Percentiles rank a stretch among this genome's conserved stretches.
Conservation (phyloP, 1,139 yeast species). For the Kodamaea sp. region DNA sequence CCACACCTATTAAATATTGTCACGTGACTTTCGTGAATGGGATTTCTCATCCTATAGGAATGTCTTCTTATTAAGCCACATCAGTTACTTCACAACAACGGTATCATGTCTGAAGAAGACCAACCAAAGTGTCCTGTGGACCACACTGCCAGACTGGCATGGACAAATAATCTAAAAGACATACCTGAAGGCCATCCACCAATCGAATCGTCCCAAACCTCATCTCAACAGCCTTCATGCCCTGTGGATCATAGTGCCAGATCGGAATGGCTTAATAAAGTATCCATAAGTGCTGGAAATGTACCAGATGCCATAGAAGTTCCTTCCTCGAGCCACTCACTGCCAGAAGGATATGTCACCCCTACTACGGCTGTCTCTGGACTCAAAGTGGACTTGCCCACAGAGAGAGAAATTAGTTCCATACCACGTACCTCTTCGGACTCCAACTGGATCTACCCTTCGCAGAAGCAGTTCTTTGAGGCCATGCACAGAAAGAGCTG, state of each 20-base stretch:
- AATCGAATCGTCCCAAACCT: too few relatives aligned
- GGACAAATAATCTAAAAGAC: conserved; percentile 38
- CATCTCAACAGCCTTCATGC: conserved; percentile 21
- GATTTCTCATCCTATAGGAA: conserved; percentile 6
- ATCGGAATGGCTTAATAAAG: conserved; percentile 25
- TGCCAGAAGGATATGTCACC: conserved; percentile 1
- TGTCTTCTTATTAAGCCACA: neutral
- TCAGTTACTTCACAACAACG: neutral
- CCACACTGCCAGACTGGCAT: conserved; percentile 55
- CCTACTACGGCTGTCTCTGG: conserved; percentile 13
- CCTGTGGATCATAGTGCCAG: conserved; percentile 29
- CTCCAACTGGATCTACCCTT: conserved; percentile 89
- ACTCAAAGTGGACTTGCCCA: conserved; percentile 45
- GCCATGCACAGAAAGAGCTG: conserved; percentile 93
- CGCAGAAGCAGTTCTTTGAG: conserved; percentile 90
- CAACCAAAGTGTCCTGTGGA: conserved; percentile 67
- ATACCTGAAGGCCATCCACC: too few relatives aligned
- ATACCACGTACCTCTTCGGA: conserved; percentile 75
- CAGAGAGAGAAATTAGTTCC: conserved; percentile 74
- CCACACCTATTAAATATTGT: too few relatives aligned
- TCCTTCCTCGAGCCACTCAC: conserved; percentile 27
- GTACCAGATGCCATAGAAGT: conserved; percentile 44
- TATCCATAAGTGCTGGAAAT: conserved; percentile 30
- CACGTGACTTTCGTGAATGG: conserved; percentile 1
- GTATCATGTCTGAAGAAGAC: conserved; percentile 12